Evolutionary conservation across 805 yeast genomes (phyloP).

Genomic region (Candida germanica): DNA sequence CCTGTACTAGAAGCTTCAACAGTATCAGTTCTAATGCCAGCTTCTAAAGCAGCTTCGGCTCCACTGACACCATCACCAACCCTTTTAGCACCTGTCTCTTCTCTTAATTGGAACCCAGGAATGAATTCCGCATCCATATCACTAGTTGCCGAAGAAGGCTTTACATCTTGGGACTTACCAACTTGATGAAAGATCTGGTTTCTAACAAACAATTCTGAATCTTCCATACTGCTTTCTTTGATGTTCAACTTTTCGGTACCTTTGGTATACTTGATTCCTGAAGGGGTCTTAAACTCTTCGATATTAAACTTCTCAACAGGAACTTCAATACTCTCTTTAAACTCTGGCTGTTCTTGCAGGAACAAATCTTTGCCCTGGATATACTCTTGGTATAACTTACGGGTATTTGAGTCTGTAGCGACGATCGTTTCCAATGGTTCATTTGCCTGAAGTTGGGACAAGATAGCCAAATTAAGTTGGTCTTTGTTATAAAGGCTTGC

Average conservation of each 20-base stretch:
- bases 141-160: conserved; percentile 17
- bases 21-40: conserved; percentile 43
- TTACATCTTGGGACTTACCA: conserved; percentile 11
- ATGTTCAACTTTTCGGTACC: conserved; percentile 7
- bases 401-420: conserved; percentile 4
- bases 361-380: conserved; percentile 6
- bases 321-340: conserved; percentile 9
- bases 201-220: conserved; percentile 13
- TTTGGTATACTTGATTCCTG: conserved; percentile 1
- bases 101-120: conserved; percentile 6
- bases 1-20: conserved; percentile 53
- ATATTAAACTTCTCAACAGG: conserved; percentile 19
- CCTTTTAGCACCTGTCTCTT: conserved; percentile 37
- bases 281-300: conserved; percentile 13
- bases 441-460: conserved; percentile 2
- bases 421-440: conserved; percentile 1
- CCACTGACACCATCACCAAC: conserved; percentile 40
- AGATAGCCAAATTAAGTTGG: conserved; percentile 7
- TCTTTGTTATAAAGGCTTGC: conserved; percentile 4
- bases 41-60: conserved; percentile 30
- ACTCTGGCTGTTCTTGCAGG: conserved; percentile 3
- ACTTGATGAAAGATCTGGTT: conserved; percentile 14
- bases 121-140: conserved; percentile 2
- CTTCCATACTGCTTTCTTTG: conserved; percentile 10
- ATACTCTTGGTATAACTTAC: conserved; percentile 8